Base-by-base conservation (phyloP, 2,329 filamentous ascomycete genomes). In the Xylaria sp. region DNA sequence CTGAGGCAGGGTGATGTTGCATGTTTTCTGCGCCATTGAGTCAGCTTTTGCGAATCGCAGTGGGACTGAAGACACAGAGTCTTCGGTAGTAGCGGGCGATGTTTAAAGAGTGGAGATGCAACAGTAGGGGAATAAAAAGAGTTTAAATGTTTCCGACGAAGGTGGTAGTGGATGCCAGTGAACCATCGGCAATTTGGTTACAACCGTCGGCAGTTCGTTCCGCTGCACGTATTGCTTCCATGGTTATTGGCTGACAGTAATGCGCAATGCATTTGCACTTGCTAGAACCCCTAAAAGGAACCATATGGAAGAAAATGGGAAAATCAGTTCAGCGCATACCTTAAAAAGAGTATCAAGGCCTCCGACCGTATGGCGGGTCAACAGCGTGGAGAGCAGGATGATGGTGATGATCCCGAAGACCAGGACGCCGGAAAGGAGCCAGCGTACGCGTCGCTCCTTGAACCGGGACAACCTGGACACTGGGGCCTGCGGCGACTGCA, bases 1-100 rank as follows among this genome's bases (percentile, higher is more conserved):
- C 72, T 85, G 83, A 55, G 72, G 58, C 55, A 84, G 75, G 20
- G 69, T 69, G 44, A 82, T 73, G 15, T 76, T 75, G 48, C 71
- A 61, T 39, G 75, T 74, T 72, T 75, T 74, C 76, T 77, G 59
- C 52, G 46, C 44, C 67, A 72, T 72, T 56, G 31, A 12, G 69
- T 77, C 62, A 77, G 73, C 64, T 62, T 63, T 31, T 5, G 34
- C 7, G 46, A 18, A 63, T 65, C 8, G 18, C 12, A 41, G 25
- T 13, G 12, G 37, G 15, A 58, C 34, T 41, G 46, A 23, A 37
- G 31, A 65, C 12, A 18, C 9, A 6, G 1, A 25, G 34, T 48
- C 39, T 37, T 55, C 37, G 37, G 55, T 62, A 41, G 41, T 3
- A 34, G 63, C 25, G 20, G 46, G 39, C 2, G 18, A 20, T 15